phyloP scores from a whole-genome alignment of 495 filamentous ascomycete genomes.

The Podospora fimiseda region DNA sequence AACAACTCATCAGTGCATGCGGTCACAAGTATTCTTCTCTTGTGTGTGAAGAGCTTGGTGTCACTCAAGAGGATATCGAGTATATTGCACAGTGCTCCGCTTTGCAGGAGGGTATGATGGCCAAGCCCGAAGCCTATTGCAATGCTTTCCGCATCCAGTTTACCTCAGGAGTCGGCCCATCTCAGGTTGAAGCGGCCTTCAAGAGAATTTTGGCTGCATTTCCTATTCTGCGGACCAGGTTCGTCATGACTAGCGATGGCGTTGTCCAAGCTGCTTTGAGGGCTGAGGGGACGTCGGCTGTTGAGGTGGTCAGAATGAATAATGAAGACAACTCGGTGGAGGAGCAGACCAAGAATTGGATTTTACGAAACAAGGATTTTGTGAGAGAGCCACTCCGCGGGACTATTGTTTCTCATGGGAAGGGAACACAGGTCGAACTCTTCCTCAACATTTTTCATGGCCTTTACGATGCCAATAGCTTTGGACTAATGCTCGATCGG shows the following conservation, averaged over 20 bases:
- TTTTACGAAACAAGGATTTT: constrained; percentile 20
- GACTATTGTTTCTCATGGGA: constrained; percentile 28
- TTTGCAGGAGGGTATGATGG: constrained; percentile 74
- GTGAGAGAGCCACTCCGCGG: constrained; percentile 31
- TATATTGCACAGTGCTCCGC: constrained; percentile 69
- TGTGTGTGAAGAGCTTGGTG: constrained; percentile 41
- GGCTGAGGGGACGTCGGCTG: not conserved
- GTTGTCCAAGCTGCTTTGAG: constrained; percentile 62
- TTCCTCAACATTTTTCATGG: constrained; percentile 72
- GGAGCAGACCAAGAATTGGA: constrained; percentile 37
- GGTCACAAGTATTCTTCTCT: constrained; percentile 18
- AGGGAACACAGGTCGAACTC: constrained; percentile 33
- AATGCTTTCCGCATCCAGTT: constrained; percentile 60
- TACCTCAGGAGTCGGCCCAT: constrained; percentile 29
- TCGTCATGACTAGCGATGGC: constrained; percentile 61
- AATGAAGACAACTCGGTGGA: constrained; percentile 26
- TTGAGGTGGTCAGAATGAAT: not conserved
- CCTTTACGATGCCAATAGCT: constrained; percentile 80
- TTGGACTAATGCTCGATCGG: constrained; percentile 56
- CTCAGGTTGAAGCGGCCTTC: constrained; percentile 48
- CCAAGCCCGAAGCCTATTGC: constrained; percentile 66
- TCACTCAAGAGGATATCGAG: constrained; percentile 49
- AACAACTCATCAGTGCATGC: constrained; percentile 25
- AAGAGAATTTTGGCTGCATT: constrained; percentile 35
- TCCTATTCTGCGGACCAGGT: constrained; percentile 59